Conservation (phyloP, 805 yeast species). For the Blastobotrys parvus region DNA sequence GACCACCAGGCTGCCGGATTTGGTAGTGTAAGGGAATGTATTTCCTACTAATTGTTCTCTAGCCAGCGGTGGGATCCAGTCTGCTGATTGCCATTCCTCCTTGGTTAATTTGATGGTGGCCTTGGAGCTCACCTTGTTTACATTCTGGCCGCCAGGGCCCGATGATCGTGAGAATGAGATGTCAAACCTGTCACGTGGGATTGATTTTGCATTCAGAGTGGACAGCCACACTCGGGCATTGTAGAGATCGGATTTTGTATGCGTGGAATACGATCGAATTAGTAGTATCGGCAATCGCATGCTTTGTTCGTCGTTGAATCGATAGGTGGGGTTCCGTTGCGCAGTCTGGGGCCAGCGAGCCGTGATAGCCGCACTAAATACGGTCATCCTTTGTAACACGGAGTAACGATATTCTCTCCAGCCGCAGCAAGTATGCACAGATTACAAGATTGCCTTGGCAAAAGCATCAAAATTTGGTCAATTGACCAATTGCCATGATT, state of each 20-base stretch:
- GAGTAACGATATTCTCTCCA: no score
- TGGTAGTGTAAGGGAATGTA: conserved; percentile 46
- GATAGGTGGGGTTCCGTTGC: no score
- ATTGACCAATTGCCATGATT: no score
- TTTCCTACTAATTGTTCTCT: conserved; percentile 32
- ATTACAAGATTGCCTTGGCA: no score
- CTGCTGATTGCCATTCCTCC: conserved; percentile 36
- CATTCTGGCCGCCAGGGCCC: conserved; percentile 88
- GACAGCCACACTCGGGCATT: conserved; percentile 35
- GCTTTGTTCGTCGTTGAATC: no score
- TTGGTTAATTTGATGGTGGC: conserved; percentile 48
- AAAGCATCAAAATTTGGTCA: no score
- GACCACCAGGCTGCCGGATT: conserved; percentile 46
- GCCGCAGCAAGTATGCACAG: no score
- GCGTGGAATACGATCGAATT: no score
- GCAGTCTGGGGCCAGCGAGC: no score
- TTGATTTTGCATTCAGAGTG: conserved; percentile 22
- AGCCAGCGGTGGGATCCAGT: conserved; percentile 55
- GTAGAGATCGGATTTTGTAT: neutral
- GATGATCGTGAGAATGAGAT: conserved; percentile 50
- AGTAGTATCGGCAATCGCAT: no score
- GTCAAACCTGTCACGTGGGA: conserved; percentile 41
- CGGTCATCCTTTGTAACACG: no score
- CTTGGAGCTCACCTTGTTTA: conserved; percentile 59
- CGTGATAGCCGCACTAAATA: no score